Evolutionary conservation across 1,139 yeast species (phyloP), one percentile per base, ranked within the genome.

Genomic region (Kurtzmaniella quercitrusa): DNA sequence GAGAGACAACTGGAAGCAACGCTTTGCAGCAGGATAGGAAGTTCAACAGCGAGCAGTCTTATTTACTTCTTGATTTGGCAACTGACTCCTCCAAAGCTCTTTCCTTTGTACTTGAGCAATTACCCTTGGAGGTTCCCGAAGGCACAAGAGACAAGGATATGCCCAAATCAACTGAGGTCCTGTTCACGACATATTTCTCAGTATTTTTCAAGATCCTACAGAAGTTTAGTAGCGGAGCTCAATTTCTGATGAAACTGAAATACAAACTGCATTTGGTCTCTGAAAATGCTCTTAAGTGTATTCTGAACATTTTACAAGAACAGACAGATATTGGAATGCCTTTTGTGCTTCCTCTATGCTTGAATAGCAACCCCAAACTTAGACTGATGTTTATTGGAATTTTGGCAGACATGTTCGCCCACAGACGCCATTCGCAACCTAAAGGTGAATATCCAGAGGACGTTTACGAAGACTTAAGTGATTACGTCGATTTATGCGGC

Each of bases 311-410:
- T 37, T 68, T 89, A 41, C 82, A 78, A 52, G 76, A 86, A 10
- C 90, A 89, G 56, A 81, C 85, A 2, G 90, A 85, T 49, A 81
- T 86, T 41, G 95, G 96, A 9, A 70, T 88, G 57, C 82, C 81
- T 44, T 80, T 81, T 60, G 90, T 91, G 1, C 63, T 89, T 14
- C 90, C 94, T 0, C 70, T 88, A 56, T 95, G 95, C 0, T 85
- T 81, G 54, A 89, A 88, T 53, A 77, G 76, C 34, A 85, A 85
- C 55, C 63, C 66, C 17, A 76, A 80, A 44, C 79, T 87, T 27
- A 67, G 95, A 47, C 68, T 85, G 5, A 81, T 93, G 1, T 87
- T 88, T 56, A 69, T 88, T 56, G 84, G 84, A 50, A 93, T 88
- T 3, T 86, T 89, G 55, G 79, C 86, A 1, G 81, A 82, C 45